A percentile compares a stretch with the other conserved stretches of the same genome.
Conservation (phyloP, 2,329 filamentous ascomycete species). For the Davidsoniella eucalypti region DNA sequence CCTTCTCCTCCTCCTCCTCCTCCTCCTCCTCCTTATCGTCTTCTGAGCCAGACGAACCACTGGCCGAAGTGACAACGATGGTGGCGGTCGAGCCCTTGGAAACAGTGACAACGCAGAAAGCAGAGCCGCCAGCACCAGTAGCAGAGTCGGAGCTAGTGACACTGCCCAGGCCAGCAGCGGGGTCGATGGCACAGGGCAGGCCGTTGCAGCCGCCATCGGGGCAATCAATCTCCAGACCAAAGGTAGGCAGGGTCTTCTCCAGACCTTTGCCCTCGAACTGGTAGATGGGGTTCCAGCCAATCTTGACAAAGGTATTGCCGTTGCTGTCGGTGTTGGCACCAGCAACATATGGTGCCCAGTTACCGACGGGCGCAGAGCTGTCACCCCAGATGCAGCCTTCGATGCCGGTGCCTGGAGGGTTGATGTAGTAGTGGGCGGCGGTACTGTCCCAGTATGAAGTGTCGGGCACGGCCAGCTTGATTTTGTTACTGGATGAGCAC, state of each 20-base stretch:
- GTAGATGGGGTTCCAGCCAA: slow-evolving; percentile 66
- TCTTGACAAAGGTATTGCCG: slow-evolving; percentile 56
- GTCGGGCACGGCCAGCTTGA: slow-evolving; percentile 49
- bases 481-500: slow-evolving; percentile 34
- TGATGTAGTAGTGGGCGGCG: slow-evolving; percentile 68
- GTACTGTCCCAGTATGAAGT: slow-evolving; percentile 55
- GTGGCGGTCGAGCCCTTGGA: slow-evolving; percentile 47
- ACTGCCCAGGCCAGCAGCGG: slow-evolving; percentile 36
- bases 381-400: slow-evolving; percentile 60
- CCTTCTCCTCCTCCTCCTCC: slow-evolving; percentile 3
- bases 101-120: slow-evolving; percentile 65
- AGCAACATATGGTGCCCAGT: slow-evolving; percentile 63
- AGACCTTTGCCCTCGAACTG: slow-evolving; percentile 43
- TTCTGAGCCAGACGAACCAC: slow-evolving; percentile 20
- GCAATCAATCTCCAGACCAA: slow-evolving; percentile 56
- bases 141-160: slow-evolving; percentile 39
- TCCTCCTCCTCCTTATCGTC: background rate
- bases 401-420: slow-evolving; percentile 48
- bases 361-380: slow-evolving; percentile 44
- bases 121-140: slow-evolving; percentile 48
- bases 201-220: slow-evolving; percentile 49
- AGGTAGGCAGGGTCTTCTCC: slow-evolving; percentile 41
- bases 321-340: slow-evolving; percentile 52
- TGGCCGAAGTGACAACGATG: slow-evolving; percentile 43
- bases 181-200: slow-evolving; percentile 57